A percentile compares a stretch with the other conserved stretches of the same genome.
These are phyloP conservation scores for Entophlyctis luteolus DNA, from an alignment of 192 early-diverging fungal genomes.

Conservation along the genomic window DNA sequence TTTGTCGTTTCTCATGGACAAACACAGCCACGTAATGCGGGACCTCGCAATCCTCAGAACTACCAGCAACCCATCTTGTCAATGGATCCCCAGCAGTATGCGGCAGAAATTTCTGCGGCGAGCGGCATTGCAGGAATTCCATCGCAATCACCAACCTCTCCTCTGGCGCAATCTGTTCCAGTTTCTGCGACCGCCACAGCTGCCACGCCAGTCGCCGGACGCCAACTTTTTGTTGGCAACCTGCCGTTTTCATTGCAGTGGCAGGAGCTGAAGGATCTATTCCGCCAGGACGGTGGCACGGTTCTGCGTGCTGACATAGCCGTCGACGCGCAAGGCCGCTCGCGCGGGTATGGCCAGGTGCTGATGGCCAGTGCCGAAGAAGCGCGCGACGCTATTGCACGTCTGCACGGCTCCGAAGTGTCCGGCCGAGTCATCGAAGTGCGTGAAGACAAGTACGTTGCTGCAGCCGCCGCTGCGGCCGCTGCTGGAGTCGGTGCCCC, in stretches of 20 bases:
- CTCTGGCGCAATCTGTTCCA: too few relatives aligned
- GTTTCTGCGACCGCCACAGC: too few relatives aligned
- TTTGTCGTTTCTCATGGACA: too few relatives aligned
- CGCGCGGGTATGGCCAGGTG: slow-evolving; percentile 68
- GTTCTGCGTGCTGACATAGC: slow-evolving; percentile 66
- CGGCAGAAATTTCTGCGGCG: too few relatives aligned
- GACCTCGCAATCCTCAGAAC: too few relatives aligned
- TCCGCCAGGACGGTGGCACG: slow-evolving; percentile 56
- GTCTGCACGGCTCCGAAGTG: slow-evolving; percentile 38
- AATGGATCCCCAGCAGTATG: too few relatives aligned
- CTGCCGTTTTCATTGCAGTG: slow-evolving; percentile 69
- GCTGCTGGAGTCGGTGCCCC: not conserved
- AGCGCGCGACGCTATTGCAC: slow-evolving; percentile 34
- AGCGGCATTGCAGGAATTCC: too few relatives aligned
- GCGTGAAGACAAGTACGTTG: slow-evolving; percentile 37
- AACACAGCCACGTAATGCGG: too few relatives aligned
- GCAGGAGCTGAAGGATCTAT: slow-evolving; percentile 78
- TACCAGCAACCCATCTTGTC: too few relatives aligned
- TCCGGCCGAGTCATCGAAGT: slow-evolving; percentile 41
- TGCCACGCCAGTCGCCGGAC: slow-evolving; percentile 24
- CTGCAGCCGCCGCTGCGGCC: too few relatives aligned
- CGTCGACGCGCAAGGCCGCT: slow-evolving; percentile 54
- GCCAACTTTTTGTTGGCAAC: slow-evolving; percentile 69
- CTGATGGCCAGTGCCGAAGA: slow-evolving; percentile 49
- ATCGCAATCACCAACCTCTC: too few relatives aligned